Conservation (phyloP, 768 basidiomycete genomes). For the Cyclocybe cylindracea region DNA sequence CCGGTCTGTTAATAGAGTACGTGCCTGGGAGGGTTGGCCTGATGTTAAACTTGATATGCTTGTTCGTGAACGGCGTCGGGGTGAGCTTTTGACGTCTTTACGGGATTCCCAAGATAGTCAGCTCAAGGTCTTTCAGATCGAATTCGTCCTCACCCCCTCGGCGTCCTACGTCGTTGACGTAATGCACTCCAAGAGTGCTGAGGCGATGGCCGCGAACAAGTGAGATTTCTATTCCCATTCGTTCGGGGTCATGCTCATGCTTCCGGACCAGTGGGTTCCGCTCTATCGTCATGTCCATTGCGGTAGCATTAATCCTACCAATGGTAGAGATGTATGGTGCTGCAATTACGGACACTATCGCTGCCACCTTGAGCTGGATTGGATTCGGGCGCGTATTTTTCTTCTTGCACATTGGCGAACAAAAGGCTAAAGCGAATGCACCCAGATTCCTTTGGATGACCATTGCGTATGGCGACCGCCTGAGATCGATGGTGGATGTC, state of each 20-base stretch:
- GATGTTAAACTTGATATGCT: conserved; percentile 45
- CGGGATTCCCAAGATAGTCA: neutral
- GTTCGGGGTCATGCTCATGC: neutral
- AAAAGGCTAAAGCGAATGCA: conserved; percentile 1
- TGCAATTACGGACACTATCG: conserved; percentile 44
- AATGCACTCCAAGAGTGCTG: conserved; percentile 56
- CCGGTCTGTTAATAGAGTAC: conserved; percentile 48
- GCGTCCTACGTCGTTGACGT: conserved; percentile 59
- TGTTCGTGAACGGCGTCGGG: conserved; percentile 66
- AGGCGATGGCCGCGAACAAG: conserved; percentile 54
- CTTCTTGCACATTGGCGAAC: neutral
- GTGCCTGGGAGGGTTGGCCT: conserved; percentile 49
- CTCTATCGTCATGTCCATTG: conserved; percentile 38
- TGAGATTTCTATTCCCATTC: conserved; percentile 18
- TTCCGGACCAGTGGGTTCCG: conserved; percentile 40
- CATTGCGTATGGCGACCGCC: conserved; percentile 53
- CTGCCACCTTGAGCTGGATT: conserved; percentile 45
- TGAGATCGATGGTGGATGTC: conserved; percentile 58
- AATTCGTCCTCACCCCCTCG: conserved; percentile 51
- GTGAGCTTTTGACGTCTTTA: conserved; percentile 34
- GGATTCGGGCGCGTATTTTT: conserved; percentile 49
- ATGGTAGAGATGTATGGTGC: conserved; percentile 55
- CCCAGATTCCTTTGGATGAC: conserved; percentile 50
- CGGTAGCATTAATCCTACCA: conserved; percentile 47
- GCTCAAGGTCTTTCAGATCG: conserved; percentile 37